Percentiles rank a stretch among this genome's conserved stretches.
Conservation (phyloP, 2,329 filamentous ascomycete genomes). For the Chaetomiaceae sp. region DNA sequence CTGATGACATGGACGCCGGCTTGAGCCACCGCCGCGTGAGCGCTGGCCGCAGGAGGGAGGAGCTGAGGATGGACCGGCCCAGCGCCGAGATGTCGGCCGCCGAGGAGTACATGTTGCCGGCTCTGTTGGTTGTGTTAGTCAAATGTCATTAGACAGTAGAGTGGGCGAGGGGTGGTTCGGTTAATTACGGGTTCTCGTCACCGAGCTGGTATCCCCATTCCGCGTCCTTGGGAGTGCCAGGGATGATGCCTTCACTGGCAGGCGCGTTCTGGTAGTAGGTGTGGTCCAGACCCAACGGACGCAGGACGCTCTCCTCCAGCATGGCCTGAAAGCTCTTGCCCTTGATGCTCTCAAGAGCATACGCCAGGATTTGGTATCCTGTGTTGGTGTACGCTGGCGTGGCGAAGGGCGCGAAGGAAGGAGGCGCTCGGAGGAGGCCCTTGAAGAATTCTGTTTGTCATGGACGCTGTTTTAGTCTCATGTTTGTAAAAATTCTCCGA, state of each 20-base stretch:
- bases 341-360: slow-evolving; percentile 38
- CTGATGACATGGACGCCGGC: slow-evolving; percentile 35
- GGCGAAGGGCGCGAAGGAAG: slow-evolving; percentile 31
- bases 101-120: slow-evolving; percentile 43
- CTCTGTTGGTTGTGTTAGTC: slow-evolving; percentile 20
- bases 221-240: slow-evolving; percentile 15
- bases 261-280: slow-evolving; percentile 26
- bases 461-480: neutral
- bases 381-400: slow-evolving; percentile 34
- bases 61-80: slow-evolving; percentile 40
- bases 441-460: slow-evolving; percentile 26
- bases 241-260: slow-evolving; percentile 24
- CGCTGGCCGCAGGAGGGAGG: slow-evolving; percentile 31
- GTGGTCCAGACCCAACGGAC: slow-evolving; percentile 30
- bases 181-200: slow-evolving; percentile 38
- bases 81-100: slow-evolving; percentile 37
- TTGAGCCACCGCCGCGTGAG: slow-evolving; percentile 43
- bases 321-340: slow-evolving; percentile 28
- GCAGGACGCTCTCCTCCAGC: slow-evolving; percentile 31
- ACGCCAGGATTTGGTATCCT: slow-evolving; percentile 34
- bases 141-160: neutral
- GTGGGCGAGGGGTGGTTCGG: neutral
- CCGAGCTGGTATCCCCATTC: slow-evolving; percentile 36
- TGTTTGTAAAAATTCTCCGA: no score
- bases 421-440: slow-evolving; percentile 29